These are phyloP conservation scores for Acanthamoeba castellanii DNA, from an alignment of 208 protist genomes.

Conservation along the genomic window DNA sequence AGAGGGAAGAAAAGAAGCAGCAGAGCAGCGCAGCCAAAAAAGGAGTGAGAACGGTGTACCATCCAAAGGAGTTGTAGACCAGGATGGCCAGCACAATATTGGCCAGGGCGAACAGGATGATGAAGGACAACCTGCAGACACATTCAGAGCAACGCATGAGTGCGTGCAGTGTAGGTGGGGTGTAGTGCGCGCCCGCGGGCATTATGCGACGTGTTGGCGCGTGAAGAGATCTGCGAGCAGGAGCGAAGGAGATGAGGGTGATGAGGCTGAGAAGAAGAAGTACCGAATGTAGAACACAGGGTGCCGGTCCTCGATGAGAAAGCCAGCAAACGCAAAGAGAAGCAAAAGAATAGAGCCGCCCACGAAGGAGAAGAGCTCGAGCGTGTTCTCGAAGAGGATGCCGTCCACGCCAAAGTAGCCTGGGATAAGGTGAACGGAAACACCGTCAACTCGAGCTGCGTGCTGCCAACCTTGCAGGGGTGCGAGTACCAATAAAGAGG, in stretches of 20 bases:
- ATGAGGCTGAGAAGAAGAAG: neutral
- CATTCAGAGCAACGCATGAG: neutral
- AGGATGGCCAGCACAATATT: neutral
- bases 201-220: neutral
- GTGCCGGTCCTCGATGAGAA: neutral
- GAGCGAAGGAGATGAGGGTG: neutral
- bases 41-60: neutral
- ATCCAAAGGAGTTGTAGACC: conserved; percentile 48
- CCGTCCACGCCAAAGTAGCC: conserved; percentile 16
- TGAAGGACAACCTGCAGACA: neutral
- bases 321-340: neutral
- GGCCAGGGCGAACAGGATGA: neutral
- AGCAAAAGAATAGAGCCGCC: neutral
- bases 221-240: neutral
- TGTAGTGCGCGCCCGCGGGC: no score
- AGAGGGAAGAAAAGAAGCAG: neutral
- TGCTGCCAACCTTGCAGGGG: neutral
- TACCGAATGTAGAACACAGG: neutral
- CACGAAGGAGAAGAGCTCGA: conserved; percentile 42
- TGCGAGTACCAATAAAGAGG: neutral
- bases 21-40: no score
- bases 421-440: neutral
- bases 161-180: no score
- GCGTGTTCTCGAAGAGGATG: conserved; percentile 39
- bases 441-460: neutral